Evolutionary conservation across 2,329 filamentous ascomycete species (phyloP).

Genomic region (Aschersonia sp.): DNA sequence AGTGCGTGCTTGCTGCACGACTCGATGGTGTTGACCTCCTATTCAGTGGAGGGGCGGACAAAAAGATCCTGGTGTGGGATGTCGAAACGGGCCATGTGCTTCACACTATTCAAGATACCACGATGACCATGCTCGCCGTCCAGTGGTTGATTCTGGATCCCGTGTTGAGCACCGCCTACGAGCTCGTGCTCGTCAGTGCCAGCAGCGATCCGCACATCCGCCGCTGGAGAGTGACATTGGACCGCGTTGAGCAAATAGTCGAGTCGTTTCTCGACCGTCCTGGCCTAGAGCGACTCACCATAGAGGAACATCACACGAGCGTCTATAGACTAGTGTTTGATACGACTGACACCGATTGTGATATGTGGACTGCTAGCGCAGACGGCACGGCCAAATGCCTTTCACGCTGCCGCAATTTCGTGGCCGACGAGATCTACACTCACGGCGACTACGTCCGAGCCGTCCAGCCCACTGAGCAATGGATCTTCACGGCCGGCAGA

Average conservation of each 20-base stretch:
- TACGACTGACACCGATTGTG: conserved; percentile 40
- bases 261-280: conserved; percentile 27
- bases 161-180: conserved; percentile 31
- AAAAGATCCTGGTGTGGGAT: conserved; percentile 77
- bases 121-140: conserved; percentile 58
- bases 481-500: conserved; percentile 76
- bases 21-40: conserved; percentile 49
- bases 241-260: conserved; percentile 37
- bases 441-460: conserved; percentile 89
- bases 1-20: conserved; percentile 52
- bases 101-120: conserved; percentile 64
- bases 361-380: conserved; percentile 86
- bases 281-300: conserved; percentile 30
- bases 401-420: conserved; percentile 52
- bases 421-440: conserved; percentile 53
- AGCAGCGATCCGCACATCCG: conserved; percentile 71
- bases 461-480: conserved; percentile 59
- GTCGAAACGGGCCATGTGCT: conserved; percentile 50
- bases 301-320: conserved; percentile 79
- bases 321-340: conserved; percentile 74
- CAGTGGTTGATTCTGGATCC: conserved; percentile 70
- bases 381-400: conserved; percentile 81
- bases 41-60: conserved; percentile 64
- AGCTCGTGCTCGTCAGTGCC: conserved; percentile 57
- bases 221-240: conserved; percentile 51